Base-by-base conservation (phyloP, 2,329 filamentous ascomycete genomes). In the Talaromyces piceae region DNA sequence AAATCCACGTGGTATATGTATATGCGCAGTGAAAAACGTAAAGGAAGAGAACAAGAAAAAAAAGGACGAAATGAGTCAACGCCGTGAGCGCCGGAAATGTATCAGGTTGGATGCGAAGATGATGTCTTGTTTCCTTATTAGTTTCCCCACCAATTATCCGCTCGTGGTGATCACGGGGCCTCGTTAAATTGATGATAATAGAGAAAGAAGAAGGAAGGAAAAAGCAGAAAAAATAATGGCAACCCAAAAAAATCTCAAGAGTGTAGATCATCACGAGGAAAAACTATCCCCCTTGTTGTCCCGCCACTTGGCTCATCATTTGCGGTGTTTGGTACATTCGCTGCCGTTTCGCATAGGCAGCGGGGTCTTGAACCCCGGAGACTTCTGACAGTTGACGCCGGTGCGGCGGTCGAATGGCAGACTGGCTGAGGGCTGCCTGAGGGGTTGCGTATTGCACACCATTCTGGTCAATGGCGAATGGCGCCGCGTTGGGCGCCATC, bases 311-410 rank as follows among this genome's bases (percentile, higher is more conserved):
- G 43, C 73, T 73, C 60, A 71, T 65, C 60, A 77, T 73, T 31
- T 67, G 67, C 44, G 72, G 70, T 41, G 69, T 69, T 60, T 65
- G 67, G 58, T 78, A 83, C 69, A 83, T 75, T 51, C 80, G 77
- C 60, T 80, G 80, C 56, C 80, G 73, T 61, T 84, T 84, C 4
- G 74, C 67, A 56, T 79, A 74, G 47, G 72, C 74, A 60, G 76
- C 68, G 23, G 73, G 72, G 9, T 77, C 76, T 4, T 75, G 69
- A 1, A 75, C 75, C 43, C 79, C 76, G 2, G 77, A 74, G 52
- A 84, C 80, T 27, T 83, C 80, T 2, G 79, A 82, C n/a, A 82
- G 76, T 51, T 80, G 78, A 58, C 81, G 70, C 55, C 81, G 73
- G 56, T 81, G 78, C 47, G 68, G 69, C 31, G 64, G 66, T 25